Evolutionary conservation across 2,329 filamentous ascomycete genomes (phyloP).

Genomic region (Zymoseptoria brevis): DNA sequence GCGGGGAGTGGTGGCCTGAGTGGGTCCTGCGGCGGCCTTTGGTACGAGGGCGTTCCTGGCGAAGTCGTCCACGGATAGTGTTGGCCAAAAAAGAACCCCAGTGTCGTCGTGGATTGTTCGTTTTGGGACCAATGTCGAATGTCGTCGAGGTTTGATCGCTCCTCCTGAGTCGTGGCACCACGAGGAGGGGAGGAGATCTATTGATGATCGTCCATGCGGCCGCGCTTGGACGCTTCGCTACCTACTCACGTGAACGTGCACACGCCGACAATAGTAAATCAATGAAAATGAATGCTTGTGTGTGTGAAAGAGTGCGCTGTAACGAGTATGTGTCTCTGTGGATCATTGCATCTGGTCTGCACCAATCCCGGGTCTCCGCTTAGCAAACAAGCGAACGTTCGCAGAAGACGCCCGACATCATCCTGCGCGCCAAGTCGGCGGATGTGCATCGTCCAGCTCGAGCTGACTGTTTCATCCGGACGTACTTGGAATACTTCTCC

Average conservation of each 20-base stretch:
- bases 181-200: not conserved
- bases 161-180: not conserved
- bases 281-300: too few species aligned
- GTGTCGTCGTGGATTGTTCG: not conserved
- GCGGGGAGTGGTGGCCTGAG: not conserved
- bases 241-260: not conserved
- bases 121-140: not conserved
- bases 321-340: not conserved
- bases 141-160: not conserved
- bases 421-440: not conserved
- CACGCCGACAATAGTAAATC: not conserved
- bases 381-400: not conserved
- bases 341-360: not conserved
- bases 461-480: not conserved
- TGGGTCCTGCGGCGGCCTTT: not conserved
- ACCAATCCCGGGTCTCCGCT: not conserved
- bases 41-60: not conserved
- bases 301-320: not conserved
- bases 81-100: not conserved
- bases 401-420: not conserved
- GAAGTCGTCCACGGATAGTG: not conserved
- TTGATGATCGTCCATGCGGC: not conserved
- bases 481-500: not conserved
- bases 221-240: not conserved
- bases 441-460: not conserved